Evolutionary conservation across 805 yeast species (phyloP).

Genomic region (Candida germanica): DNA sequence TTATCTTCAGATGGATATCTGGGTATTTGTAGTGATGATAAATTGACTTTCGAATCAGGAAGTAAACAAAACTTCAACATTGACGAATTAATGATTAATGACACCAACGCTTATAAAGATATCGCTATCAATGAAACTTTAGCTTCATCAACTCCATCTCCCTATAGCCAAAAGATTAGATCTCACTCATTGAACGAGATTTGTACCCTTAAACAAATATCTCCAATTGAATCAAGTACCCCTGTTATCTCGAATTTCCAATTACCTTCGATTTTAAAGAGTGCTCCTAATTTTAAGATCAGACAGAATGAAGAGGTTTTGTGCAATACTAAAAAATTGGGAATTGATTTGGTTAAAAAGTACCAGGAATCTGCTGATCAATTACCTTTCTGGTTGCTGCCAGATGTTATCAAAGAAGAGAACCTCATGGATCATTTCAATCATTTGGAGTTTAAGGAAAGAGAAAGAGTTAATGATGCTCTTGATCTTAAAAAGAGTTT

Average conservation of each 20-base stretch:
- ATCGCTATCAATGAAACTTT: conserved; percentile 4
- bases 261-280: conserved; percentile 36
- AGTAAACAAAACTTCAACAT: conserved; percentile 12
- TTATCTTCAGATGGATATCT: conserved; percentile 10
- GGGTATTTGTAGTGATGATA: neutral
- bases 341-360: conserved; percentile 12
- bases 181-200: conserved; percentile 18
- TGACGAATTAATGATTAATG: conserved; percentile 9
- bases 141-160: neutral
- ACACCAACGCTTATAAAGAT: conserved; percentile 7
- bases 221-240: conserved; percentile 18
- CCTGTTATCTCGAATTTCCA: conserved; percentile 51
- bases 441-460: conserved; percentile 66
- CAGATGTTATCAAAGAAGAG: conserved; percentile 10
- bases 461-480: conserved; percentile 52
- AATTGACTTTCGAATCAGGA: conserved; percentile 6
- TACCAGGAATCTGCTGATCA: conserved; percentile 1
- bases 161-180: conserved; percentile 2
- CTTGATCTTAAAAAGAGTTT: conserved; percentile 18
- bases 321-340: conserved; percentile 39
- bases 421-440: conserved; percentile 43
- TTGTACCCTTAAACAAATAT: conserved; percentile 5
- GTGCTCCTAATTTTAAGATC: conserved; percentile 30
- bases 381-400: conserved; percentile 31
- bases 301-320: conserved; percentile 53